These are phyloP conservation scores for Chaetomium olivaceum DNA, from an alignment of 2,329 filamentous ascomycete genomes.

Conservation along the genomic window DNA sequence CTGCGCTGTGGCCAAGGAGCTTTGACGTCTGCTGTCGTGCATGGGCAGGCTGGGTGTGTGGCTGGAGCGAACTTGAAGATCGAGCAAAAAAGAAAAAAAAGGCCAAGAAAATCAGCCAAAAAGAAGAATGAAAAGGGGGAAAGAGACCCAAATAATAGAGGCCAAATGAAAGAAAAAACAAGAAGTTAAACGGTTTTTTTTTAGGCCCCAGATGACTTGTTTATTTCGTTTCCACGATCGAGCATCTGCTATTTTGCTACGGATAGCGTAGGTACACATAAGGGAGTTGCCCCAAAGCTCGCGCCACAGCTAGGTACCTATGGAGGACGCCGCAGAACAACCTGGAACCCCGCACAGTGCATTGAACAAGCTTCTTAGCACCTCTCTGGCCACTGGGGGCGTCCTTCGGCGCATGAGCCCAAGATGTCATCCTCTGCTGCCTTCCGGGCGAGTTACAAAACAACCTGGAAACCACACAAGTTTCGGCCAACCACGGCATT, in stretches of 20 bases:
- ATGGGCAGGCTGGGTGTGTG: background rate
- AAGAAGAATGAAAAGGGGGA: too few species aligned
- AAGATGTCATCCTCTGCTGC: conserved; percentile 9
- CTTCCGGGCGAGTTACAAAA: background rate
- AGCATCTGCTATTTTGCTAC: too few species aligned
- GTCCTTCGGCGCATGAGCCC: background rate
- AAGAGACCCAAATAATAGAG: too few species aligned
- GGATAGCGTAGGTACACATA: too few species aligned
- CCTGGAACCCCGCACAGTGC: conserved; percentile 9
- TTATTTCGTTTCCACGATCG: too few species aligned
- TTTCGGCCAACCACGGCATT: background rate
- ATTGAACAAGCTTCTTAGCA: background rate
- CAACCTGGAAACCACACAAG: background rate
- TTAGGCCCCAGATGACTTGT: too few species aligned
- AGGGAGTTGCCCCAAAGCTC: background rate
- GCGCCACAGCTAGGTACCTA: background rate
- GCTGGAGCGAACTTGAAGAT: conserved; percentile 5
- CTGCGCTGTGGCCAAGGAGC: background rate
- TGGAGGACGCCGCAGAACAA: background rate
- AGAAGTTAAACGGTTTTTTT: too few species aligned
- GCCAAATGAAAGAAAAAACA: too few species aligned
- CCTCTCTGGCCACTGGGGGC: background rate
- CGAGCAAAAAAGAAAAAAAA: too few species aligned
- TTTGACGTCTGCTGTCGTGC: conserved; percentile 24
- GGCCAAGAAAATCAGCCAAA: too few species aligned